Evolutionary conservation across 495 filamentous ascomycete species (phyloP).

Genomic region (Aspergillus baeticus): DNA sequence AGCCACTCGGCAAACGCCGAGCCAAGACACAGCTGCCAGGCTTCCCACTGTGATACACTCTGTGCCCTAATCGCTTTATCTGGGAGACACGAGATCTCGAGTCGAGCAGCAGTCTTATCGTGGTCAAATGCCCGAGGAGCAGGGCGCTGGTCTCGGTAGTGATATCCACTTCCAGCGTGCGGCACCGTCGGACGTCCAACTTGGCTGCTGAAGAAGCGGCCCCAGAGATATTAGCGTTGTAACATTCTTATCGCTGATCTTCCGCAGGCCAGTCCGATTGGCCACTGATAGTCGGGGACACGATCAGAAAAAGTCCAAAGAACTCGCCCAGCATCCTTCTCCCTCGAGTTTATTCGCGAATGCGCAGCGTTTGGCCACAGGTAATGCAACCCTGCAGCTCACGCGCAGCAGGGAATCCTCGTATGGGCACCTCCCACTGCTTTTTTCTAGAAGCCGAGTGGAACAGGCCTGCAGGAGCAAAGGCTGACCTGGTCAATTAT

Average conservation of each 20-base stretch:
- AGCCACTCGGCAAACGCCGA: constrained; percentile 12
- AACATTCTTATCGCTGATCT: constrained; percentile 21
- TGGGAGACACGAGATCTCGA: background rate
- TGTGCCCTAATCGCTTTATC: background rate
- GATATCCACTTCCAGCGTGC: background rate
- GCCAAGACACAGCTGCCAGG: background rate
- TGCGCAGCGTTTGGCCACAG: background rate
- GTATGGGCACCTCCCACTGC: background rate
- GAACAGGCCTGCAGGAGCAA: background rate
- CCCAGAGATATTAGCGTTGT: constrained; percentile 17
- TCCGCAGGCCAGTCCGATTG: background rate
- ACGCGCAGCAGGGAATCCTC: too few species aligned
- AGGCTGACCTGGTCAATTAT: too few species aligned
- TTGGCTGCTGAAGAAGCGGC: background rate
- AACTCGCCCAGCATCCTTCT: background rate
- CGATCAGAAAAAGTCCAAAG: background rate
- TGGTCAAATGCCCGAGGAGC: background rate
- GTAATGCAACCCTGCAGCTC: too few species aligned
- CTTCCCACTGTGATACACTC: too few species aligned
- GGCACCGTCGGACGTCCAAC: background rate
- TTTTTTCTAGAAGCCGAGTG: constrained; percentile 1
- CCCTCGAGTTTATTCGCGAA: too few species aligned
- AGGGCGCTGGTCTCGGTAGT: background rate
- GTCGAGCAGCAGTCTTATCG: background rate
- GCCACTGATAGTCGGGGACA: constrained; percentile 1